Evolutionary conservation across 768 basidiomycete genomes (phyloP), one percentile per base, ranked within the genome.

Genomic region (Lentinula edodes): DNA sequence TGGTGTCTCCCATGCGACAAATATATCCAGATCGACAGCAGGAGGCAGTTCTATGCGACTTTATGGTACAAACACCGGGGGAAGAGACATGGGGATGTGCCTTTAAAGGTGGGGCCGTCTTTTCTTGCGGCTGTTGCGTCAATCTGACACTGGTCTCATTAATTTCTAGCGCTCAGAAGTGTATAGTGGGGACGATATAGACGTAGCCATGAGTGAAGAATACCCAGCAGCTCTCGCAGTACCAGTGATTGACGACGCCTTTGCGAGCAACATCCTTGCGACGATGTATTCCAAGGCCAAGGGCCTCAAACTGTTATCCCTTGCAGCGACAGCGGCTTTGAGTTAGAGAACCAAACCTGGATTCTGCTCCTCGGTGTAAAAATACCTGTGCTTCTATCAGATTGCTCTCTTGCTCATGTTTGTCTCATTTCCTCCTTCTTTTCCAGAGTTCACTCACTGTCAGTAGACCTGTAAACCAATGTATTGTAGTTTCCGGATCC

Each of bases 61-160:
- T 28, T 56, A n/a, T 56, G 55, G 55, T 56, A 41, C 23, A 56
- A 56, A 43, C 55, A 56, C 32, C 55, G 55, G 20, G 41, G 55
- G 7, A 56, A 56, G 55, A 56, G 55, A 42, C 55, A 56, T 18
- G 18, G 38, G 23, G 52, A 38, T 36, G 52, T 54, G 7, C 52
- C 52, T 7, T 36, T 39, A 35, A 54, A 54, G 23, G 55, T 43
- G 9, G 20, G 55, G n/a, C 20, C n/a, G 10, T 5, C 12, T 20
- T 36, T 12, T 9, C 16, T 36, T 6, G 16, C 6, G 13, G 12
- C 15, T 36, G 9, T 23, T 32, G 7, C 48, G 7, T 50, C 23
- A 23, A 23, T 23, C 23, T 23, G 23, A 23, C 23, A 23, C 23
- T 23, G 23, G 23, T 51, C 9, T 28, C 6, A 10, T 28, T 7